Percentiles rank a stretch among this genome's conserved stretches.
Evolutionary conservation across 768 basidiomycete genomes (phyloP).

Genomic region (Holtermanniella nyarrowii): DNA sequence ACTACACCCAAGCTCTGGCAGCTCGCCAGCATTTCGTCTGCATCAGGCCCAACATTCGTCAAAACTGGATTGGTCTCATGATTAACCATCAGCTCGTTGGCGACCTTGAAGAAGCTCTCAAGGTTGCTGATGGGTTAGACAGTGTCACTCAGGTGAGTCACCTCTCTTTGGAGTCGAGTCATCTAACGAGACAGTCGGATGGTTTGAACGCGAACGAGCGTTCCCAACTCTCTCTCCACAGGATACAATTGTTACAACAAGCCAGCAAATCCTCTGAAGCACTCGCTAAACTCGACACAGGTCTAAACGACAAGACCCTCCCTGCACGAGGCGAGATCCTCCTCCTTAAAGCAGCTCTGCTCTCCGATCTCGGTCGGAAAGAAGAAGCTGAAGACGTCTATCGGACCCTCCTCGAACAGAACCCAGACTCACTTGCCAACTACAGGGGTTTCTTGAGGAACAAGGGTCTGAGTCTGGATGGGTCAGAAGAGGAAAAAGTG

Average conservation of each 20-base stretch:
- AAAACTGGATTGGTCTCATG: slow-evolving; percentile 82
- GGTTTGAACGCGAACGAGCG: slow-evolving; percentile 60
- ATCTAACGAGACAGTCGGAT: slow-evolving; percentile 28
- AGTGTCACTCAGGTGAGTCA: background rate
- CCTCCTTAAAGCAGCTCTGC: slow-evolving; percentile 54
- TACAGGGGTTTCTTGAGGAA: slow-evolving; percentile 63
- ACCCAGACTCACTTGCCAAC: slow-evolving; percentile 71
- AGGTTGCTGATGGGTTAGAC: slow-evolving; percentile 63
- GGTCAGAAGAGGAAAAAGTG: slow-evolving; percentile 48
- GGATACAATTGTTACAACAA: slow-evolving; percentile 63
- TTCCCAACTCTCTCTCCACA: slow-evolving; percentile 71
- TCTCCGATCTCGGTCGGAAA: slow-evolving; percentile 54
- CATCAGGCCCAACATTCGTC: slow-evolving; percentile 67
- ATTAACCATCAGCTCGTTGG: slow-evolving; percentile 80
- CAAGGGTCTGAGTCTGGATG: slow-evolving; percentile 51
- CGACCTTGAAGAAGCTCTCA: slow-evolving; percentile 58
- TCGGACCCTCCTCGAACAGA: slow-evolving; percentile 68
- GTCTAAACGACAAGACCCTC: background rate
- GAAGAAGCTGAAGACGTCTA: slow-evolving; percentile 73
- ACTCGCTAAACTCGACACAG: slow-evolving; percentile 32
- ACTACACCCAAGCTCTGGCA: slow-evolving; percentile 66
- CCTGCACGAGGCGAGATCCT: background rate
- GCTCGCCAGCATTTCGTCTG: slow-evolving; percentile 70
- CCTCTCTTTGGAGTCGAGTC: background rate
- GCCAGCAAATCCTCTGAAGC: slow-evolving; percentile 44